Base-by-base conservation (phyloP, 768 basidiomycete genomes). In the Dentipellis sp. region DNA sequence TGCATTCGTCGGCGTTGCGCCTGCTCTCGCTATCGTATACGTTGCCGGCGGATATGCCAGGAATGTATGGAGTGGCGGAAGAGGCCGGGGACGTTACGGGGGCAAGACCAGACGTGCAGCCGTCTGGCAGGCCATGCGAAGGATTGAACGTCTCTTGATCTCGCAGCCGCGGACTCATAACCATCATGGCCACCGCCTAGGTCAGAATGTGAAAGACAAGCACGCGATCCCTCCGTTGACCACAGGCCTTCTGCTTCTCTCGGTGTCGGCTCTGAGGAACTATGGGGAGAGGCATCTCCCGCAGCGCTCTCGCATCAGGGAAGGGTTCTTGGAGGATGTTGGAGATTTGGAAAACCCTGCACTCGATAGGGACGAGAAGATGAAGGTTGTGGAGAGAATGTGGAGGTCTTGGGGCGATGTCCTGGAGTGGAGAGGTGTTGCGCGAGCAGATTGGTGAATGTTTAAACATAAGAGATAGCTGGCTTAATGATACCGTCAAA, bases 1-100 rank as follows among this genome's bases (percentile, higher is more conserved):
- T 64, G 95, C 90, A 5, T 97, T 97, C 64, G 93, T 97, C 58
- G 94, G 94, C 61, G 87, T 98, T 14, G 94, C 95, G 0, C 95
- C 95, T 9, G 86, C 88, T 0, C 71, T 97, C 50, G 80, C 86
- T 4, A 73, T 98, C 36, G 79, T 94, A 3, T 94, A 94, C 62
- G 74, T 84, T 1, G 56, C 78, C 2, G 76, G 78, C 14, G 81
- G 81, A 9, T 83, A 79, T 66, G 34, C 86, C 3, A 62, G 71
- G 10, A 69, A 70, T 1, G 56, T 88, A 1, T 81, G 80, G 72
- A 69, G 69, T 0, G 78, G 79, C 7, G 75, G 78, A 1, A 71
- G 71, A 29, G 78, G 78, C 9, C 66, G 70, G 40, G 76, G 78
- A 5, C 73, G 69, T 48, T 80, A 82, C 59, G 89, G 89, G 2